Base-by-base conservation (phyloP, 352 stramenopile genomes). In the Phytophthora boehmeriae region DNA sequence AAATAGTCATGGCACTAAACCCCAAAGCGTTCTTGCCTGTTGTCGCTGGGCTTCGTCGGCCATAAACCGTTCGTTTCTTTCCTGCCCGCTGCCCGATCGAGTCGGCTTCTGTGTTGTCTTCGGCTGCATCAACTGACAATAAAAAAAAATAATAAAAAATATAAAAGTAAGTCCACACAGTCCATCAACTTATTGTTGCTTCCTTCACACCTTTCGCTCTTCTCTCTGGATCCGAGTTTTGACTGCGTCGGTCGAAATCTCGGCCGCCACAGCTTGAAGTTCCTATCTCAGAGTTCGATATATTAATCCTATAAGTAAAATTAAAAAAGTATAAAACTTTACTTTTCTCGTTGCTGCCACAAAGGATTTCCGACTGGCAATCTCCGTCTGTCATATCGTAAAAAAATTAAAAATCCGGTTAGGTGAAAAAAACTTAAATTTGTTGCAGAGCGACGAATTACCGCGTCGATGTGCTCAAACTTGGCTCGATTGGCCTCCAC, bases 401-500 rank as follows among this genome's bases (percentile, higher is more conserved):
- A n/a, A n/a, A n/a, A n/a, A n/a, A n/a, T n/a, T n/a, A n/a, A n/a
- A n/a, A n/a, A n/a, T n/a, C n/a, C n/a, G n/a, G n/a, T 25, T 17
- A 11, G 28, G 47, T 43, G 16, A 34, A 45, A 1, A 34, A 22
- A 20, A 11, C 34, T 39, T 39, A n/a, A n/a, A n/a, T n/a, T n/a
- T n/a, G n/a, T n/a, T n/a, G n/a, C n/a, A n/a, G n/a, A n/a, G n/a
- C n/a, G n/a, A n/a, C n/a, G 9, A 25, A n/a, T 44, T 71, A 88
- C 76, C 30, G 72, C 75, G 51, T 90, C 85, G 65, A 94, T 94
- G 71, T 94, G 85, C 44, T 87, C 78, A 44, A 91, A 94, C 63
- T 89, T 91, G 56, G 76, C 70, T 51, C 85, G 76, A 62, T 94
- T 91, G 44, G 78, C 78, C 43, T 92, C 83, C 43, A 94, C 84